phyloP scores from a whole-genome alignment of 2,329 filamentous ascomycete species.

The Claviceps paspali region DNA sequence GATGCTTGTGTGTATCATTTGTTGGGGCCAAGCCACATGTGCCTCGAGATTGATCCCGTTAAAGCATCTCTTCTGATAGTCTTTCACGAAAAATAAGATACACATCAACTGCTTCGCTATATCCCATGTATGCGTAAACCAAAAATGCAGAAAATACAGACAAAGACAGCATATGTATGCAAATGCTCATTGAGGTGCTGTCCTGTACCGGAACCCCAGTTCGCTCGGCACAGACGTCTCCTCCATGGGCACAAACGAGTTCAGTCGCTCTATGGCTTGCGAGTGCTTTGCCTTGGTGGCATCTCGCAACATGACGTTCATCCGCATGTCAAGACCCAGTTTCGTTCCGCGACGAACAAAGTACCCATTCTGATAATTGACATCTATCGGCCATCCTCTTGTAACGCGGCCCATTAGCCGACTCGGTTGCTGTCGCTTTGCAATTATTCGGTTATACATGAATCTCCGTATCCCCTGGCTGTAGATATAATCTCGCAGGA shows the following conservation, averaged over 20 bases:
- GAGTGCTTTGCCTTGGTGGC: constrained; percentile 56
- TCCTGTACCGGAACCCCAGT: constrained; percentile 11
- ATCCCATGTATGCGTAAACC: no score
- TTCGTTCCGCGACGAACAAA: constrained; percentile 59
- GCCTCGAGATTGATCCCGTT: no score
- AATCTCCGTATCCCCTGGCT: constrained; percentile 44
- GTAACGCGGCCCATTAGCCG: constrained; percentile 54
- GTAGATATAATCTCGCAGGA: constrained; percentile 40
- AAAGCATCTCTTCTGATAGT: no score
- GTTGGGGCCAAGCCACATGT: no score
- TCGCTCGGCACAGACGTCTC: constrained; percentile 17
- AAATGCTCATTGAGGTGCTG: constrained; percentile 2
- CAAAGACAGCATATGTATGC: no score
- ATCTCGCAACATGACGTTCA: constrained; percentile 58
- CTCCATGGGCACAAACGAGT: constrained; percentile 19
- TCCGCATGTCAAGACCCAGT: constrained; percentile 53
- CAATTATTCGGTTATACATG: constrained; percentile 25
- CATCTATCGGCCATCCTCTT: constrained; percentile 50
- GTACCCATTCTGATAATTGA: constrained; percentile 81
- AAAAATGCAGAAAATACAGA: no score
- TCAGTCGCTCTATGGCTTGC: constrained; percentile 17
- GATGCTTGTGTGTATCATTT: no score
- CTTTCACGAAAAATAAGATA: no score
- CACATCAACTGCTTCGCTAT: no score
- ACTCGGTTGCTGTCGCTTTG: constrained; percentile 36